Percentiles rank a stretch among this genome's conserved stretches.
Evolutionary conservation across 768 basidiomycete species (phyloP).

Genomic region (Amanita phalloides): DNA sequence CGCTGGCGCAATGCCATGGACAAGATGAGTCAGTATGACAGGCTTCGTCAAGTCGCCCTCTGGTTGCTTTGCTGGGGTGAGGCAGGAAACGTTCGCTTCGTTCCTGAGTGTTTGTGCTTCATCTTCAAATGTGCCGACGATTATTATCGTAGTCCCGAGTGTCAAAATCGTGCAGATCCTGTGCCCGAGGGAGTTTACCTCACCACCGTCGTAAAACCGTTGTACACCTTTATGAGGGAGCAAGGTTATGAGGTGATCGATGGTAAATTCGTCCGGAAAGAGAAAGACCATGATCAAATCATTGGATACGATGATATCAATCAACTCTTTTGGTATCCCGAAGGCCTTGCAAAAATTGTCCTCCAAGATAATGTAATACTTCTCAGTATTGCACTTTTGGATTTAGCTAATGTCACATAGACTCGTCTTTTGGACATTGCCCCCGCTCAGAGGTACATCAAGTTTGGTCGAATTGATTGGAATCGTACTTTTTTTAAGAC

Average conservation of each 20-base stretch:
- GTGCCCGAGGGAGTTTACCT: constrained; percentile 94
- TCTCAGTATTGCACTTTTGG: constrained; percentile 2
- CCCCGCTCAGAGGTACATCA: constrained; percentile 89
- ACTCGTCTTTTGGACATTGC: constrained; percentile 86
- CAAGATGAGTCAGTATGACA: constrained; percentile 98
- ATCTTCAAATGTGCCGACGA: constrained; percentile 99
- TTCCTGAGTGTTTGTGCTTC: constrained; percentile 95
- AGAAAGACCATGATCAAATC: constrained; percentile 90
- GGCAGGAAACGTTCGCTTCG: constrained; percentile 93
- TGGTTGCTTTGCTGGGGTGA: constrained; percentile 98
- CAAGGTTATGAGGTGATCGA: constrained; percentile 95
- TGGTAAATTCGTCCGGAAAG: constrained; percentile 88
- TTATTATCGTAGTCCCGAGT: constrained; percentile 96
- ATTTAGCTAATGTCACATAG: constrained; percentile 24
- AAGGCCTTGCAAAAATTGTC: constrained; percentile 89
- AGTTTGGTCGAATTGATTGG: constrained; percentile 89
- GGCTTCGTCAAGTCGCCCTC: constrained; percentile 91
- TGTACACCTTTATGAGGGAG: constrained; percentile 94
- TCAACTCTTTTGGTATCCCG: constrained; percentile 99
- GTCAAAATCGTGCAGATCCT: constrained; percentile 88
- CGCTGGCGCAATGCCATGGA: constrained; percentile 99
- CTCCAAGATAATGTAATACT: constrained; percentile 70
- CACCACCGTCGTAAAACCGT: constrained; percentile 82
- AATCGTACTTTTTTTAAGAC: constrained; percentile 97
- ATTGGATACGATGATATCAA: constrained; percentile 99